phyloP scores from a whole-genome alignment of 2,329 filamentous ascomycete genomes.

The Zymoseptoria pseudotritici region DNA sequence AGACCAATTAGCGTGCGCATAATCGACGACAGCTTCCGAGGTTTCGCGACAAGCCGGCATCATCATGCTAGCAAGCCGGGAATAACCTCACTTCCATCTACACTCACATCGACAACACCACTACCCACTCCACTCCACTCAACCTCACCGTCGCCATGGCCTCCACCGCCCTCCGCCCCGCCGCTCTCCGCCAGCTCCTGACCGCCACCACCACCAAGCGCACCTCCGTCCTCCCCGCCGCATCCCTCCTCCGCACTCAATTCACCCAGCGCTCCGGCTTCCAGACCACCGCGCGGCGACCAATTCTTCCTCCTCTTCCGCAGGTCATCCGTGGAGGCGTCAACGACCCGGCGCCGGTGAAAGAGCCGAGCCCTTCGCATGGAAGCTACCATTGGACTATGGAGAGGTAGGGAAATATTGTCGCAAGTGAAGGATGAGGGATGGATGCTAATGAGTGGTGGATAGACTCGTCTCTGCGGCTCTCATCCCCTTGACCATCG shows the following conservation, averaged over 20 bases:
- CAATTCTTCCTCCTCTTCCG: conserved; percentile 74
- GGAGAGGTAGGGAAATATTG: conserved; percentile 51
- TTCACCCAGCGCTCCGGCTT: conserved; percentile 60
- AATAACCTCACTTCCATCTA: neutral
- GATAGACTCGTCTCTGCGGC: conserved; percentile 65
- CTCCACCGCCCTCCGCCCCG: conserved; percentile 47
- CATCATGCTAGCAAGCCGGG: neutral
- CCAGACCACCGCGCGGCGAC: conserved; percentile 70
- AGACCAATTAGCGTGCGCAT: neutral
- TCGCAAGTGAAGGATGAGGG: neutral
- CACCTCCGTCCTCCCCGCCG: conserved; percentile 28
- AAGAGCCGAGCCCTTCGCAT: conserved; percentile 65
- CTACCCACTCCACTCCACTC: conserved; percentile 1
- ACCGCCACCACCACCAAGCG: conserved; percentile 34
- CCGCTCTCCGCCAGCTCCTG: conserved; percentile 43
- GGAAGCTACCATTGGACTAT: conserved; percentile 99
- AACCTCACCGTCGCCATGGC: conserved; percentile 33
- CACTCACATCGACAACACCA: neutral
- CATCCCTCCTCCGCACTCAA: conserved; percentile 16
- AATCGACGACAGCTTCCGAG: neutral
- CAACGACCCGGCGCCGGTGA: conserved; percentile 78
- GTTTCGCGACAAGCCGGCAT: neutral
- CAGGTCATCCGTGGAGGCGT: conserved; percentile 50
- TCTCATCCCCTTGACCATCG: conserved; percentile 77
- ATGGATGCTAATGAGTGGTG: conserved; percentile 2